Evolutionary conservation across 345 rosid genomes (phyloP), one percentile per base, ranked within the genome.

Genomic region (Acer negundo): DNA sequence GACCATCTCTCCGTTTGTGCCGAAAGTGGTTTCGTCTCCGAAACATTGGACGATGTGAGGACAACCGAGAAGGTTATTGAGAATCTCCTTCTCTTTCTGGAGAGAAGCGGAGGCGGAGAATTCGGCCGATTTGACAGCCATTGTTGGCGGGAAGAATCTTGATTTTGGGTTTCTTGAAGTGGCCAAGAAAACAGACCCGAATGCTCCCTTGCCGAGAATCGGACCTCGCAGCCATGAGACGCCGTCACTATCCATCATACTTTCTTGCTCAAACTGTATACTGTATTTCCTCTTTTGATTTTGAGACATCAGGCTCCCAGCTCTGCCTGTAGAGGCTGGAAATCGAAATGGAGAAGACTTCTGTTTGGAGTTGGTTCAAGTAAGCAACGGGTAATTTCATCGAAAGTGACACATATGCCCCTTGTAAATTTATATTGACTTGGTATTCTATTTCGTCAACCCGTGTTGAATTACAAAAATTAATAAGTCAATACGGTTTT

Each of bases 101-200:
- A 88, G 84, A 15, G 85, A 71, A 9, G 15, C 69, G 0, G 88
- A 81, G 51, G 67, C 70, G 16, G 75, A 31, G 4, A 58, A 10
- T 59, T 61, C 75, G 0, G 85, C 78, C 0, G 83, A 82, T 64
- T 88, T 88, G 5, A 82, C 81, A 2, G 87, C 88, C 75, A 83
- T 83, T 3, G 74, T 31, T 2, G 70, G 77, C 0, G 80, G 82
- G 38, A 49, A 83, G 16, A 26, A 59, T 16, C 44, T 47, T 55
- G 64, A 72, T n/a, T 72, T 72, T n/a, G 75, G 69, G 16, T 28
- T 19, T 28, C 42, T 82, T 23, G 62, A 35, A 55, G 63, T 70
- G 0, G 82, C 80, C 16, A 82, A 17, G 64, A 79, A 79, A 42
- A 82, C 82, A 0, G 80, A 82, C 12, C 82, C 85, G 12, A 72